Evolutionary conservation across 2,329 filamentous ascomycete genomes (phyloP), one percentile per base, ranked within the genome.

Genomic region (Ceratocystis cubensis): DNA sequence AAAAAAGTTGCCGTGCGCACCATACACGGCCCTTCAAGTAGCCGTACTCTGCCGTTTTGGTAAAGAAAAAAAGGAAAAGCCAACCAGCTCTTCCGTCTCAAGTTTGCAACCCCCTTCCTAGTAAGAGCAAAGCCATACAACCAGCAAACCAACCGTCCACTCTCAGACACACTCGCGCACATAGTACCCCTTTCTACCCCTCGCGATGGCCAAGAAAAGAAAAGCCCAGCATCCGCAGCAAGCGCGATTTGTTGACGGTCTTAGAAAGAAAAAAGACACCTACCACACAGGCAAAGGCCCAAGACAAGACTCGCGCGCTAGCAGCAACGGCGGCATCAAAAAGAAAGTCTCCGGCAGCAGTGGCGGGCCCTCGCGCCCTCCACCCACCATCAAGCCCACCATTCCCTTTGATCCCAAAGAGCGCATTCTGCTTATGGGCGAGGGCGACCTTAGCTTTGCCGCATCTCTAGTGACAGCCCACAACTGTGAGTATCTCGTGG

Each of bases 381-480:
- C 65, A 3, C 66, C 66, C 3, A 63, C 57, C 1, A 53, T 62
- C n/a, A 66, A 67, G 62, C 68, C 66, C 25, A 82, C 78, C 3
- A 85, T 92, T 25, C 89, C 89, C 17, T 92, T 93, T 75, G 75
- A 79, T 28, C 77, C 82, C 48, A 76, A 82, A 71, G 84, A 91
- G 70, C 78, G 81, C 71, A 90, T 93, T 69, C 83, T 94, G 5
- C 82, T 93, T 2, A 77, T 93, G 64, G 89, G 89, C 71, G 89
- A 94, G 73, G 89, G 85, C 70, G 89, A 95, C 75, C 84, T 94
- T 72, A 91, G 87, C 73, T 93, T 91, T 74, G 83, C 88, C 13
- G 81, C 82, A 33, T 86, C 84, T 1, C 79, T 93, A 1, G 79
- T 87, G 64, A 75, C 80, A 65, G 80, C 87, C 71, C 87, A 91